Base-by-base conservation (phyloP, 2,329 filamentous ascomycete genomes). In the Monosporascus sp. region DNA sequence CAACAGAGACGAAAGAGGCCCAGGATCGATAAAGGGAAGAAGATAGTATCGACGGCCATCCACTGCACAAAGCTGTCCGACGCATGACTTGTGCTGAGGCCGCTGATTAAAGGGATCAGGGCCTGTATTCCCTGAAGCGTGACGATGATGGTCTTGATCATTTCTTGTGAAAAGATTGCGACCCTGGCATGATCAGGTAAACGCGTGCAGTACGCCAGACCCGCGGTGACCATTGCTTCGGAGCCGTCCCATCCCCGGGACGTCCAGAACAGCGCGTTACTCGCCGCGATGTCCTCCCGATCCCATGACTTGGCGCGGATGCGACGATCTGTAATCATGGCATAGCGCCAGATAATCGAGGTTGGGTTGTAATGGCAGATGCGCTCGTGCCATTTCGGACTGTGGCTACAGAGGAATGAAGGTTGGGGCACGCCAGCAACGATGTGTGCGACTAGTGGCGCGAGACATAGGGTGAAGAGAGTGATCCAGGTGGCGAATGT, bases 311-410 rank as follows among this genome's bases (percentile, higher is more conserved):
- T 60, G 2, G 66, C 59, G 8, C 68, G 60, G 9, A 69, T 55
- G 11, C 69, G 64, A 3, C 70, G 60, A 50, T 70, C 69, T 0
- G 60, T 43, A 46, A 71, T 70, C 18, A 63, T 63, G 8, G 64
- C 64, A 52, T 73, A 71, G 1, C 68, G 65, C 65, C 68, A 72
- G 17, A 71, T 37, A 11, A 72, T 71, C 0, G 69, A 67, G 4
- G 66, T 71, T 1, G 69, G 69, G 51, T 71, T 72, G 46, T 64
- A 71, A 41, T 60, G 60, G 15, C 58, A 57, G 1, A 71, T 37
- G 3, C 51, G 43, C 11, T 71, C 65, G 52, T 65, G 60, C 69
- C 66, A 70, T 20, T 35, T 53, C 1, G 66, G 67, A 39, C 41
- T 37, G 6, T 11, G 17, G 24, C 17, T 11, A n/a, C 39, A 9